Conservation (phyloP, 495 filamentous ascomycete species). For the Endocarpon pusillum region DNA sequence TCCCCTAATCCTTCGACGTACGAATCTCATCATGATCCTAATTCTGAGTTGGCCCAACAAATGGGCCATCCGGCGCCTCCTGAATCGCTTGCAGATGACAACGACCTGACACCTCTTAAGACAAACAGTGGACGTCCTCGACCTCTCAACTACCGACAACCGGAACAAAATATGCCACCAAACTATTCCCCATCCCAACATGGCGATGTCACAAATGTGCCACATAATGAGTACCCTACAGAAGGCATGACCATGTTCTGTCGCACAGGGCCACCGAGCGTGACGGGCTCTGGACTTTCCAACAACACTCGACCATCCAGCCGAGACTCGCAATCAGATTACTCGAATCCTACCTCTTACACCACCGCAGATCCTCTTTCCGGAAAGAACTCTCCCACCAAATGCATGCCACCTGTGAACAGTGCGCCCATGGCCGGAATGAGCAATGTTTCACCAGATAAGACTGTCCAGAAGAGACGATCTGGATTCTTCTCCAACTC, state of each 20-base stretch:
- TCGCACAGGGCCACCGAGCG: constrained; percentile 68
- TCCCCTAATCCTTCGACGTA: constrained; percentile 77
- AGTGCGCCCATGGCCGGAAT: constrained; percentile 26
- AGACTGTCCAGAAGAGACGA: constrained; percentile 62
- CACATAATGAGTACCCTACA: constrained; percentile 85
- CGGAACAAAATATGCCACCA: constrained; percentile 17
- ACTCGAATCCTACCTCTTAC: constrained; percentile 76
- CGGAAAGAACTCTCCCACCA: constrained; percentile 50
- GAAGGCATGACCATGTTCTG: constrained; percentile 99
- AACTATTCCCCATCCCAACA: constrained; percentile 40
- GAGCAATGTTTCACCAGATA: constrained; percentile 30
- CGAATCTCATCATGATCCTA: constrained; percentile 76
- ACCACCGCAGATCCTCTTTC: constrained; percentile 62
- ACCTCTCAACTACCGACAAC: constrained; percentile 28
- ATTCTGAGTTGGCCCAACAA: constrained; percentile 46
- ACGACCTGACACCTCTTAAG: no score
- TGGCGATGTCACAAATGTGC: constrained; percentile 49
- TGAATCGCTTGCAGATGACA: background rate
- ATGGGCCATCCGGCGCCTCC: constrained; percentile 37
- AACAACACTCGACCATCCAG: constrained; percentile 71
- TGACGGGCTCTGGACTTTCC: constrained; percentile 59
- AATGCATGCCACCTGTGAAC: constrained; percentile 28
- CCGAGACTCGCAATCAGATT: constrained; percentile 80
- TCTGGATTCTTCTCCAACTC: constrained; percentile 91
- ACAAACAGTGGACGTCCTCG: constrained; percentile 26